These are phyloP conservation scores for Pythium apleroticum DNA, from an alignment of 352 stramenopile species.

Conservation along the genomic window DNA sequence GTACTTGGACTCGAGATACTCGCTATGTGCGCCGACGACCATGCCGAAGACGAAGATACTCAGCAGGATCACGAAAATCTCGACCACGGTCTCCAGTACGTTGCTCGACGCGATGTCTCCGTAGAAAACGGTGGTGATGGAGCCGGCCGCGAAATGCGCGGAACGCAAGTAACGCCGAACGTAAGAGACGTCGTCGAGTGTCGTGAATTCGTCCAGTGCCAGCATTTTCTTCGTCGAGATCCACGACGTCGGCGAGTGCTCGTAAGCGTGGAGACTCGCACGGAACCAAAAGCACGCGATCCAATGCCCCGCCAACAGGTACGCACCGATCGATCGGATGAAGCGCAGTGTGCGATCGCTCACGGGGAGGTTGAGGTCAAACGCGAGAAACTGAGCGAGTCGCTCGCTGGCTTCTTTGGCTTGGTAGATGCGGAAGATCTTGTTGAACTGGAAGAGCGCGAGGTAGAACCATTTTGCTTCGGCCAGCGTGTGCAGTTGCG, in stretches of 20 bases:
- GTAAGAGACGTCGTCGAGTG: conserved; percentile 40
- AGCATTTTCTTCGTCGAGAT: conserved; percentile 58
- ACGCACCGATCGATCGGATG: conserved; percentile 45
- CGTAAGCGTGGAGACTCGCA: conserved; percentile 42
- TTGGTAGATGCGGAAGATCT: conserved; percentile 50
- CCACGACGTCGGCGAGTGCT: conserved; percentile 56
- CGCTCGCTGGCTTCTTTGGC: conserved; percentile 51
- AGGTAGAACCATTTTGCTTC: conserved; percentile 53
- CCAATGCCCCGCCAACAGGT: conserved; percentile 63
- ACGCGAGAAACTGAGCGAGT: conserved; percentile 49
- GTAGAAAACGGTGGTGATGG: conserved; percentile 73
- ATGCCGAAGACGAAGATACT: conserved; percentile 76
- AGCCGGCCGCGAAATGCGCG: conserved; percentile 58
- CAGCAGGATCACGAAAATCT: conserved; percentile 59
- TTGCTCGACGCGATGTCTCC: conserved; percentile 69
- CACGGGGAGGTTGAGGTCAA: conserved; percentile 52
- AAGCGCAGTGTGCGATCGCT: conserved; percentile 54
- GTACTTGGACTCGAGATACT: conserved; percentile 65
- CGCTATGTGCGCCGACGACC: conserved; percentile 54
- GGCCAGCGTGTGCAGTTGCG: conserved; percentile 29
- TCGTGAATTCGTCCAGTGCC: conserved; percentile 40
- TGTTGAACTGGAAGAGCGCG: conserved; percentile 59
- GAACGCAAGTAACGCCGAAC: conserved; percentile 53
- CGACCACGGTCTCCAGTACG: conserved; percentile 51
- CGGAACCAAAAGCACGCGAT: conserved; percentile 70